Evolutionary conservation across 352 stramenopile species (phyloP).

Genomic region (Albugo laibachii): DNA sequence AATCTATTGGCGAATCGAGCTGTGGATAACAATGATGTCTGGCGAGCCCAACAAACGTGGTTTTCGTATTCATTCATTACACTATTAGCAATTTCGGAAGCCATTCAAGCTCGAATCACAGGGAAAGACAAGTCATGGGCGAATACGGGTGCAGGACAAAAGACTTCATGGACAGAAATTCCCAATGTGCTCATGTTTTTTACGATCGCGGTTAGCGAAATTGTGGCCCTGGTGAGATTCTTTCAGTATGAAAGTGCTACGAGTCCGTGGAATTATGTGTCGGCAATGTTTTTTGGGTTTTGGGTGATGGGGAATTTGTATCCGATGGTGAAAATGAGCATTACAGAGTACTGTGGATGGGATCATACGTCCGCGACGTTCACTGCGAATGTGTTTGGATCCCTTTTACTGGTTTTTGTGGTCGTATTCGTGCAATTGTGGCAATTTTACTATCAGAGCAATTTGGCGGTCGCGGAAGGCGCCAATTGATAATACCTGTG

Average conservation of each 20-base stretch:
- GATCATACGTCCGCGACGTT: slow-evolving; percentile 6
- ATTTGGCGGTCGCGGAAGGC: not conserved
- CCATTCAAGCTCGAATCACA: slow-evolving; percentile 1
- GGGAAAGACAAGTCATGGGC: slow-evolving; percentile 2
- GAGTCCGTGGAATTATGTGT: slow-evolving; percentile 7
- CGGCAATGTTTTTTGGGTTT: slow-evolving; percentile 6
- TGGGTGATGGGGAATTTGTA: slow-evolving; percentile 7
- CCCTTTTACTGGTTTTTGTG: slow-evolving; percentile 1
- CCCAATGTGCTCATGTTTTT: slow-evolving; percentile 7
- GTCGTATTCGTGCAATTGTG: slow-evolving; percentile 7
- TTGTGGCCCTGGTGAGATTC: slow-evolving; percentile 2
- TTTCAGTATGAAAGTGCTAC: slow-evolving; percentile 6
- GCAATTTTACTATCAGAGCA: slow-evolving; percentile 3
- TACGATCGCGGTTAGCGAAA: slow-evolving; percentile 1
- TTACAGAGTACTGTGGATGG: slow-evolving; percentile 6
- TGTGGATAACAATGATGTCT: slow-evolving; percentile 7
- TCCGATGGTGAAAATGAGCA: slow-evolving; percentile 7
- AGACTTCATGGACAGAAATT: slow-evolving; percentile 7
- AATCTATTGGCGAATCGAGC: slow-evolving; percentile 5
- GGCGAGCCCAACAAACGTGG: slow-evolving; percentile 7
- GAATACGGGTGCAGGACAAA: slow-evolving; percentile 6
- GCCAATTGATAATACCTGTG: too few relatives aligned
- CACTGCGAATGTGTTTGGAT: slow-evolving; percentile 8
- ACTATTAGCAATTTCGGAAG: slow-evolving; percentile 2
- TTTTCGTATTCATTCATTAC: slow-evolving; percentile 7